phyloP scores from a whole-genome alignment of 176 grass and related monocot species.

The maize (Zea mays) region Zm-B73-REFERENCE-NAM-5.0 NC_050100.1:48583501-48584000 shows the following conservation, averaged over 20 bases:
- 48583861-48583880: neutral
- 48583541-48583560: neutral
- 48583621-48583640: neutral
- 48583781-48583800: neutral
- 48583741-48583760: neutral
- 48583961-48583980: constrained; percentile 9
- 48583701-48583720: neutral
- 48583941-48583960: constrained; percentile 18
- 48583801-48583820: neutral
- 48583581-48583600: neutral
- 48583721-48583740: neutral
- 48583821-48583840: neutral
- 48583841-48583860: too few relatives aligned
- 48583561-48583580: neutral
- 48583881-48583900: neutral
- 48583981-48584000: neutral
- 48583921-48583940: neutral
- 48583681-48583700: neutral
- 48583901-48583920: neutral
- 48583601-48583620: neutral
- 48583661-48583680: neutral
- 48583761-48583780: neutral
- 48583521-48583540: neutral
- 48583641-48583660: neutral
- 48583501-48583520: neutral